These are phyloP conservation scores for Meyerozyma athensensis DNA, from an alignment of 1,139 yeast genomes.

Conservation along the genomic window DNA sequence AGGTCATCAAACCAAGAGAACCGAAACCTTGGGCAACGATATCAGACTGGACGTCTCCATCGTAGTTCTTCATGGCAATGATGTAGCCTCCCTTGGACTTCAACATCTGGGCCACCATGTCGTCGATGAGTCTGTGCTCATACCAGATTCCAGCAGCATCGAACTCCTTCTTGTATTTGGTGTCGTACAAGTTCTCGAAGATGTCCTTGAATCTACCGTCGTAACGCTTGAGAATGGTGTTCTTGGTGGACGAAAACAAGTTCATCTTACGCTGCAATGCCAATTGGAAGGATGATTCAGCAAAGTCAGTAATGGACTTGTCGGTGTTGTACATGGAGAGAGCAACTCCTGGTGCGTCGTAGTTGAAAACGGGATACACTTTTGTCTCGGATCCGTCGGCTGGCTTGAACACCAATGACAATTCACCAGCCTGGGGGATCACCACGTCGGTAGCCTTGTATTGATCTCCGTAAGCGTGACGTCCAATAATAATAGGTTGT, in stretches of 20 bases:
- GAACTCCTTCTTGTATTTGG: constrained; percentile 62
- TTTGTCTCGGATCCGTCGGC: constrained; percentile 56
- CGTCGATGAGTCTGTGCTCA: constrained; percentile 94
- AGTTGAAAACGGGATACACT: constrained; percentile 64
- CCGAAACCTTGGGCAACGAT: constrained; percentile 98
- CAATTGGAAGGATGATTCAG: constrained; percentile 85
- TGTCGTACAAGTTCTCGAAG: constrained; percentile 75
- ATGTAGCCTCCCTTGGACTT: constrained; percentile 93
- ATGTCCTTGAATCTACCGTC: constrained; percentile 95
- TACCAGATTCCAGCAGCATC: constrained; percentile 83
- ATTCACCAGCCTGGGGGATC: constrained; percentile 71
- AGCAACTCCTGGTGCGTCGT: constrained; percentile 77
- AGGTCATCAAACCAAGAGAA: constrained; percentile 93
- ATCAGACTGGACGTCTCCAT: constrained; percentile 96
- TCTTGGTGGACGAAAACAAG: constrained; percentile 83
- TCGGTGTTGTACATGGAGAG: constrained; percentile 94
- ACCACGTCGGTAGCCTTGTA: constrained; percentile 88
- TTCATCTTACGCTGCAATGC: constrained; percentile 77
- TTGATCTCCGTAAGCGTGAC: constrained; percentile 97
- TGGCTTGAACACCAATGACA: constrained; percentile 77
- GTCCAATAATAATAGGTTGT: constrained; percentile 90
- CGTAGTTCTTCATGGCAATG: constrained; percentile 94
- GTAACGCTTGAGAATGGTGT: constrained; percentile 87
- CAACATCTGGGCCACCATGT: constrained; percentile 98
- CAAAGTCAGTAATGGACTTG: constrained; percentile 84